A percentile compares a stretch with the other conserved stretches of the same genome.
phyloP scores from a whole-genome alignment of 495 filamentous ascomycete genomes.

The Evansstolkia leycettana region DNA sequence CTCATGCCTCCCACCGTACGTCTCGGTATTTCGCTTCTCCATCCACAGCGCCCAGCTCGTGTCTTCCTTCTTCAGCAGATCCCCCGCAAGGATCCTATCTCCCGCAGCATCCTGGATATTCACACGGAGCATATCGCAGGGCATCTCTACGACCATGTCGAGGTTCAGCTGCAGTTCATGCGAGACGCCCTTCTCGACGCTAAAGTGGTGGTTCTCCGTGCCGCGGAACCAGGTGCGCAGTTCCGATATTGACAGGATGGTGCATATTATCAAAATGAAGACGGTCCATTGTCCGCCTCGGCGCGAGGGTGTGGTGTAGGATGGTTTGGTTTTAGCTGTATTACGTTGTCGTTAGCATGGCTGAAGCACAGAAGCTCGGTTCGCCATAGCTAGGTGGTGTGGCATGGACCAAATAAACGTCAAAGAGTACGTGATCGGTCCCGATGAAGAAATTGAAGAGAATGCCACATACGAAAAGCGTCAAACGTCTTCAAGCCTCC shows the following conservation, averaged over 20 bases:
- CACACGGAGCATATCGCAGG: conserved; percentile 75
- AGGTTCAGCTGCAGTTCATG: conserved; percentile 89
- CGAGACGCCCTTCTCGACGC: conserved; percentile 84
- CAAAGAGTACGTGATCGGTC: not conserved
- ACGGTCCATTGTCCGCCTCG: conserved; percentile 92
- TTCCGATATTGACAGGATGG: conserved; percentile 64
- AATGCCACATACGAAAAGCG: conserved; percentile 71
- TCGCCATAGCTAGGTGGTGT: no score
- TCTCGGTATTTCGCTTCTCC: conserved; percentile 53
- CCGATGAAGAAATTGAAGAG: conserved; percentile 1
- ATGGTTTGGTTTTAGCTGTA: conserved; percentile 88
- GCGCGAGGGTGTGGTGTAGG: conserved; percentile 69
- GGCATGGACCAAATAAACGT: no score
- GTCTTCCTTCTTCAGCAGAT: conserved; percentile 57
- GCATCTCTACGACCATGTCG: conserved; percentile 87
- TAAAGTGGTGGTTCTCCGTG: conserved; percentile 75
- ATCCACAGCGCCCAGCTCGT: conserved; percentile 79
- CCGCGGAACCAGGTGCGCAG: conserved; percentile 72
- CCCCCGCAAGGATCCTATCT: conserved; percentile 76
- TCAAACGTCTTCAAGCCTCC: conserved; percentile 73
- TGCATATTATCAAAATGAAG: conserved; percentile 57
- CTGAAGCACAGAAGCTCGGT: no score
- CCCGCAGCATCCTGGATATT: conserved; percentile 96
- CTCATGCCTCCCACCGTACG: conserved; percentile 41
- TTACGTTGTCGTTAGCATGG: no score